Base-by-base conservation (phyloP, 192 early-diverging fungal genomes). In the Coemansia sp. region DNA sequence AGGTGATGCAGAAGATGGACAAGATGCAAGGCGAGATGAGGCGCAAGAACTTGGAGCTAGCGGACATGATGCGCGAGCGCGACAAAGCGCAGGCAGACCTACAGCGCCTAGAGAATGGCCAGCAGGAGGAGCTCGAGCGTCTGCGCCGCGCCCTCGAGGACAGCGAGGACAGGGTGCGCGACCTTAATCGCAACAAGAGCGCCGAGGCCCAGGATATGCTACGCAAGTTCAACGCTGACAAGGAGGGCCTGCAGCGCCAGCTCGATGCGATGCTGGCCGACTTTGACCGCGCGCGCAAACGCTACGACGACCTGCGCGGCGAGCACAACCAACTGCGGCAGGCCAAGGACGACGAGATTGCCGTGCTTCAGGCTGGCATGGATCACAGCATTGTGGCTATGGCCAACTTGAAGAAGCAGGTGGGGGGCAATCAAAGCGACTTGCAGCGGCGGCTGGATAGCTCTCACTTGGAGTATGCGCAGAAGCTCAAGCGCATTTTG, bases 51-150 rank as follows among this genome's bases (percentile, higher is more conserved):
- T 70, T 89, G 36, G 90, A 92, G 75, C 74, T 91, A 51, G 89
- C 93, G 9, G 94, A 97, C 68, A 92, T 95, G 84, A 91, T 98
- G 68, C 89, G 94, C 50, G 94, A 97, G 77, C 88, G 93, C 61
- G 93, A 96, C 80, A 89, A 90, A 62, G 88, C 94, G 50, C 85
- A 88, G 66, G 89, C 90, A 39, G 92, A 96, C 61, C 78, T 94
- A 17, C 88, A 92, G 71, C 88, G 92, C 45, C 67, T 94, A 67
- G 88, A 91, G 62, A 83, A 89, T 70, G 88, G 88, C 59, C 93
- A 94, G 72, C 88, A 91, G 24, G 92, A 93, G 46, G 95, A 97
- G 67, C 78, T 97, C 59, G 82, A 85, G 19, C 87, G 93, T 2
- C 86, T 96, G 39, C 89, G 90, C 31, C 81, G 89, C 36, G 94